Percentiles rank a stretch among this genome's conserved stretches.
These are phyloP conservation scores for Bidens hawaiensis DNA, from an alignment of 140 eudicot species.

Conservation along the genomic window DNA sequence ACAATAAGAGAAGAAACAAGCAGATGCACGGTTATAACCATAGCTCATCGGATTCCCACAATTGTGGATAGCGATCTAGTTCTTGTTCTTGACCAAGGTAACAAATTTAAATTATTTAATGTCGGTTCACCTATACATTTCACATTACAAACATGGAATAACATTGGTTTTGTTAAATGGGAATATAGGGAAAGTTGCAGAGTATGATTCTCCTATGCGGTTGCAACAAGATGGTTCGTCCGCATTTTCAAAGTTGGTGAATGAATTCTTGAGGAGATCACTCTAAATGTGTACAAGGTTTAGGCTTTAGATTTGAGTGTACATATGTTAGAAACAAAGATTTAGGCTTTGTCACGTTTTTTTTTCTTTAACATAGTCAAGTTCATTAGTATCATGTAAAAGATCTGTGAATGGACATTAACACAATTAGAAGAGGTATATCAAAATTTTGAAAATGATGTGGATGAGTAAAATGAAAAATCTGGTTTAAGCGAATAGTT, in stretches of 20 bases:
- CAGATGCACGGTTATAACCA: slow-evolving; percentile 67
- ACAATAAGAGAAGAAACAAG: slow-evolving; percentile 75
- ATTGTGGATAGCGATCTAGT: slow-evolving; percentile 90
- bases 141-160: background rate
- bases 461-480: too few species aligned
- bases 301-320: slow-evolving; percentile 17
- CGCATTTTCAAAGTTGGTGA: slow-evolving; percentile 71
- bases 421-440: too few species aligned
- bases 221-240: slow-evolving; percentile 49
- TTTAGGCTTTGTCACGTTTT: background rate
- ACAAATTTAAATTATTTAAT: background rate
- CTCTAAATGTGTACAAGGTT: slow-evolving; percentile 2
- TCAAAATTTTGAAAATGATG: too few species aligned
- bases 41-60: slow-evolving; percentile 80
- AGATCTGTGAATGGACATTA: too few species aligned
- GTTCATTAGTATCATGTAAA: too few species aligned
- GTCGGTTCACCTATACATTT: background rate
- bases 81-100: slow-evolving; percentile 93
- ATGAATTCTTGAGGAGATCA: slow-evolving; percentile 70
- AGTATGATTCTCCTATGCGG: slow-evolving; percentile 66
- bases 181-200: slow-evolving; percentile 50
- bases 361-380: background rate
- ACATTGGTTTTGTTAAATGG: background rate
- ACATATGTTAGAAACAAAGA: slow-evolving; percentile 7
- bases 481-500: too few species aligned